phyloP scores from a whole-genome alignment of 1,284 basidiomycete genomes.

The Ceraceosorus guamensis region DNA sequence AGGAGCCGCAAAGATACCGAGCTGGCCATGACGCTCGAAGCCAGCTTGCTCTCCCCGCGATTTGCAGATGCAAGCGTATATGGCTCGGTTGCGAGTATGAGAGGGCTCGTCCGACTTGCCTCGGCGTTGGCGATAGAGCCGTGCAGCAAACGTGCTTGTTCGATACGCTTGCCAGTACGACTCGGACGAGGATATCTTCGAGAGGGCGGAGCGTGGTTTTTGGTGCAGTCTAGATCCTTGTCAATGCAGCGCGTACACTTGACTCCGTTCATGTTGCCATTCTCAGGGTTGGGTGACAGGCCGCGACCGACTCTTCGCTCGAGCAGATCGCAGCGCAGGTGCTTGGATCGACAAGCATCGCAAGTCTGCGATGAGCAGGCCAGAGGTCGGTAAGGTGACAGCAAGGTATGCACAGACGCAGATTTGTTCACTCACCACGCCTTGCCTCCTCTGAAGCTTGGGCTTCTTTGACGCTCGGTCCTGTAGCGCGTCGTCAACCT shows the following conservation, averaged over 20 bases:
- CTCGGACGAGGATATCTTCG: conserved; percentile 37
- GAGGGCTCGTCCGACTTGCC: background rate
- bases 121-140: conserved; percentile 16
- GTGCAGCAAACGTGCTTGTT: conserved; percentile 38
- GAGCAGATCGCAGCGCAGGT: conserved; percentile 36
- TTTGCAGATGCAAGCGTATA: background rate
- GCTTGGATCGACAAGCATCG: conserved; percentile 39
- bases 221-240: conserved; percentile 31
- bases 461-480: background rate
- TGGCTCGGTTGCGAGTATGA: background rate
- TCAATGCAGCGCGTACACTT: conserved; percentile 33
- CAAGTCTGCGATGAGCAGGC: conserved; percentile 19
- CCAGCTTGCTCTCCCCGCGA: background rate
- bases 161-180: conserved; percentile 43
- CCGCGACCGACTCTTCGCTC: conserved; percentile 19
- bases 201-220: conserved; percentile 31
- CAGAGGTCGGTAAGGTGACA: conserved; percentile 6
- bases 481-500: no score
- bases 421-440: conserved; percentile 10
- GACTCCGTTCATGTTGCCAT: conserved; percentile 7
- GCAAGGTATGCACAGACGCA: conserved; percentile 2
- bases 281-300: conserved; percentile 12
- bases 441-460: conserved; percentile 12
- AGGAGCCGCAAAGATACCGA: conserved; percentile 32
- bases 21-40: conserved; percentile 29